Conservation (phyloP, 164 flowering plant species). For the grape (Vitis vinifera) region ASM3070453v1 NC_081811.1:21796001-21796500, state of each 20-base stretch:
- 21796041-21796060: slow-evolving; percentile 80
- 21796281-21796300: slow-evolving; percentile 76
- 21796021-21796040: slow-evolving; percentile 91
- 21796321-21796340: slow-evolving; percentile 97
- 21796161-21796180: slow-evolving; percentile 74
- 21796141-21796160: slow-evolving; percentile 38
- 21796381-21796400: slow-evolving; percentile 6
- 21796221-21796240: slow-evolving; percentile 77
- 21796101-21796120: slow-evolving; percentile 66
- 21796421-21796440: slow-evolving; percentile 69
- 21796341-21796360: slow-evolving; percentile 75
- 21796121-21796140: slow-evolving; percentile 39
- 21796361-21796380: slow-evolving; percentile 35
- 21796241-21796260: slow-evolving; percentile 75
- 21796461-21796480: slow-evolving; percentile 96
- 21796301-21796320: slow-evolving; percentile 85
- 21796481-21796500: slow-evolving; percentile 95
- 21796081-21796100: slow-evolving; percentile 73
- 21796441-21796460: slow-evolving; percentile 88
- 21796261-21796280: slow-evolving; percentile 53
- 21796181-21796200: slow-evolving; percentile 67
- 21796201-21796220: slow-evolving; percentile 73
- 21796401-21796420: slow-evolving; percentile 53
- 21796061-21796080: slow-evolving; percentile 86
- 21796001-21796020: slow-evolving; percentile 80